Evolutionary conservation across 2,329 filamentous ascomycete genomes (phyloP), one percentile per base, ranked within the genome.

Genomic region (Aspergillus niger): DNA sequence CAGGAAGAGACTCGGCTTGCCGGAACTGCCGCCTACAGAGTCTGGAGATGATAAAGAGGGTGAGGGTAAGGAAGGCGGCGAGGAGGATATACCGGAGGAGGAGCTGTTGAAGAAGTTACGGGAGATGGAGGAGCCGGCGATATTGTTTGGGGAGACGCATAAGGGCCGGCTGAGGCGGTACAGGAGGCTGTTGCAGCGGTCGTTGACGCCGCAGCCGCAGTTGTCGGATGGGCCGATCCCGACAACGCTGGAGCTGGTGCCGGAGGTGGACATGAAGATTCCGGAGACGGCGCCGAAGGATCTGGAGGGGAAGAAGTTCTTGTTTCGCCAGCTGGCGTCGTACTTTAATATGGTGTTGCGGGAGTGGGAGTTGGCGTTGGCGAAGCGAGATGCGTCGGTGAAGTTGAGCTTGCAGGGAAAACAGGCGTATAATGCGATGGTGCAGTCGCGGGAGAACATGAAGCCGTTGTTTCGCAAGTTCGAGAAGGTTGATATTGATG

Each of bases 261-360:
- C 90, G 7, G 93, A 96, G 77, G 87, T 88, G 73, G 89, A 96
- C 67, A 97, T 97, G 91, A 94, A 93, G 76, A 87, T 98, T 24
- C 80, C 86, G 1, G 81, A 83, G 15, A 82, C 80, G 47, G 79
- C 91, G 8, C 85, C 86, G 1, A 82, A 84, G 68, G 90, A 93
- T 67, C 80, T 80, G 20, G 85, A 88, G 43, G 90, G 82, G 0
- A 85, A 87, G 49, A 80, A 84, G 48, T 92, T 90, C 76, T 80
- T 99, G 43, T 94, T 90, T 79, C 85, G 94, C 10, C 94, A 99
- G 76, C 83, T 99, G 58, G 91, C 91, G 20, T 95, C 91, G 52
- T 99, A 97, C 81, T 98, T 99, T 80, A 96, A 91, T 56, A 92
- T 99, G 87, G 87, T 99, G n/a, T 81, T 99, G 60, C 85, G 83